A percentile compares a stretch with the other conserved stretches of the same genome.
Conservation (phyloP, 2,329 filamentous ascomycete species). For the Emergomyces africanus region DNA sequence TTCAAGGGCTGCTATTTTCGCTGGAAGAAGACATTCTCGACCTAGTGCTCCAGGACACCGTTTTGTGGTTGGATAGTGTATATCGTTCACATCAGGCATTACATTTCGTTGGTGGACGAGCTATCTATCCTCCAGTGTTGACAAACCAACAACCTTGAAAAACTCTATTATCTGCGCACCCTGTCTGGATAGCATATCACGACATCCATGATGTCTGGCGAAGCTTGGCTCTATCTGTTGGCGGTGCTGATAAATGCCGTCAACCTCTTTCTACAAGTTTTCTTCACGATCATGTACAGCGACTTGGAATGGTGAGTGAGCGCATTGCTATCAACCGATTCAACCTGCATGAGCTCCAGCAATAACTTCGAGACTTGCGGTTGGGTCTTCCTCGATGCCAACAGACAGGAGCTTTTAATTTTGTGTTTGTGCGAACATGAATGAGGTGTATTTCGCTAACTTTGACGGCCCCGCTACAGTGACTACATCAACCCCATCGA, state of each 20-base stretch:
- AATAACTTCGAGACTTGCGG: neutral
- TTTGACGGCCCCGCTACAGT: slow-evolving; percentile 36
- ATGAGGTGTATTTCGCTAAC: neutral
- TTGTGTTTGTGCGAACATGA: neutral
- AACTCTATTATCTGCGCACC: neutral
- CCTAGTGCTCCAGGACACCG: neutral
- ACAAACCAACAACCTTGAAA: neutral
- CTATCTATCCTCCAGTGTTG: neutral
- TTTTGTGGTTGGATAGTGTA: neutral
- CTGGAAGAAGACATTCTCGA: neutral
- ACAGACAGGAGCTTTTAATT: neutral
- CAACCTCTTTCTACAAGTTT: slow-evolving; percentile 98
- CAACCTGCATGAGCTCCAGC: neutral
- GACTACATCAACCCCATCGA: slow-evolving; percentile 99
- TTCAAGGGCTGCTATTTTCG: neutral
- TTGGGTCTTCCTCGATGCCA: neutral
- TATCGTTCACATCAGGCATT: neutral
- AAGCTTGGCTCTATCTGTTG: slow-evolving; percentile 96
- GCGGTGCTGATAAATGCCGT: slow-evolving; percentile 99
- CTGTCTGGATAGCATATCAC: neutral
- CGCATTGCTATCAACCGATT: slow-evolving; percentile 2
- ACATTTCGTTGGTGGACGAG: neutral
- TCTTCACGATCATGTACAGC: slow-evolving; percentile 99
- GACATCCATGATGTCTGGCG: slow-evolving; percentile 66
- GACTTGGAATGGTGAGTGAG: slow-evolving; percentile 91